Evolutionary conservation across 1,284 basidiomycete species (phyloP), one percentile per base, ranked within the genome.

Genomic region (Flammula alnicola): DNA sequence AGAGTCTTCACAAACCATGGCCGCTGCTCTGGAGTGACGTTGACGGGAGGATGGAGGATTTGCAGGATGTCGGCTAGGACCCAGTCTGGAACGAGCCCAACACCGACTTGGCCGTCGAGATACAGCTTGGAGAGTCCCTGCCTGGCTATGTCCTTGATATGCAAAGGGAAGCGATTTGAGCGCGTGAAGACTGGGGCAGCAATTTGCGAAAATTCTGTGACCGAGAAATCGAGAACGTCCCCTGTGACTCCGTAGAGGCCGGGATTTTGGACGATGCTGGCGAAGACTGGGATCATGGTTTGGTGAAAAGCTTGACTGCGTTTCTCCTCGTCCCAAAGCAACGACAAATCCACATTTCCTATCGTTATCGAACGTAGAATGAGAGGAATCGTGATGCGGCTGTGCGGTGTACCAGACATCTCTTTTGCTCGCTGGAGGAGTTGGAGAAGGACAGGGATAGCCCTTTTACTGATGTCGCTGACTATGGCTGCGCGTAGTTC

Each of bases 31-130:
- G 51, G 31, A 3, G 60, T 47, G 11, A 67, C 52, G 12, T 57
- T 49, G 1, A 50, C 51, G 1, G 62, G 64, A 14, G 71, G 70
- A 47, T 67, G 64, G 3, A 73, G 60, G 8, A 73, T 62, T 37
- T 71, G 68, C 3, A 73, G 59, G 1, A 71, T 65, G 41, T 74
- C 65, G 3, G 64, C 65, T 4, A 73, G 61, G 23, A 62, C 54
- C 16, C 44, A 37, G 48, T 73, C 67, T 0, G 68, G 53, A 25
- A 70, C 55, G n/a, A 54, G 49, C 27, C 63, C 67, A 27, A 62
- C 58, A 2, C 60, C 61, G 22, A 74, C 59, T 10, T 59, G 61
- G 14, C 66, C 66, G 16, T 68, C 63, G 29, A 66, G 58, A 41
- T 68, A 70, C 2, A 73, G 61, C 30, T 60, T 63, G 10, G 65